A percentile compares a stretch with the other conserved stretches of the same genome.
These are phyloP conservation scores for Podospora conica DNA, from an alignment of 495 filamentous ascomycete species.

Conservation along the genomic window DNA sequence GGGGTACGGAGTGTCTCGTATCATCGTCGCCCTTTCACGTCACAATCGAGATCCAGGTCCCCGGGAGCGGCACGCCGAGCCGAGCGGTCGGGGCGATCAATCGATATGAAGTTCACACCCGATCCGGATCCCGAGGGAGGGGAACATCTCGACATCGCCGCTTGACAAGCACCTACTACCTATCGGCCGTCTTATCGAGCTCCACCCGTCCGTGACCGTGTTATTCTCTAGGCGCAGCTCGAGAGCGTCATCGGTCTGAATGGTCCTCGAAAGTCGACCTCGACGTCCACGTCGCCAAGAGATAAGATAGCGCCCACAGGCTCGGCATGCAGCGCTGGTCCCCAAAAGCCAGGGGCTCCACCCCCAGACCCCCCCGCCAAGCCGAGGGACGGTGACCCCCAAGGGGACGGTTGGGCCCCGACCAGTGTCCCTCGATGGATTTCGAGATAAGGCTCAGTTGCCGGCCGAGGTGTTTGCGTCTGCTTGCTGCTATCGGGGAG, in stretches of 20 bases:
- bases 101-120: background rate
- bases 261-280: background rate
- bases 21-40: background rate
- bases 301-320: slow-evolving; percentile 5
- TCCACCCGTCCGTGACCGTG: background rate
- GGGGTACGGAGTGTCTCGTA: background rate
- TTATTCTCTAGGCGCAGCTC: background rate
- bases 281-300: slow-evolving; percentile 5
- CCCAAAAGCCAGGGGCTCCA: background rate
- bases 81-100: background rate
- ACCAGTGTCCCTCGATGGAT: background rate
- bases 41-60: background rate
- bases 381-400: background rate
- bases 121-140: background rate
- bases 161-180: background rate
- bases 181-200: background rate
- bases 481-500: background rate
- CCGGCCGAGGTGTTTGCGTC: background rate
- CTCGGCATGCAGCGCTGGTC: background rate
- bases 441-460: background rate
- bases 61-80: background rate
- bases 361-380: background rate
- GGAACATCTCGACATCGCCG: background rate
- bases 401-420: background rate
- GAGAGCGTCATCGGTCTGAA: background rate